These are phyloP conservation scores for Forsythia suspensa DNA, from an alignment of 257 asterid genomes.

Conservation along the genomic window DNA sequence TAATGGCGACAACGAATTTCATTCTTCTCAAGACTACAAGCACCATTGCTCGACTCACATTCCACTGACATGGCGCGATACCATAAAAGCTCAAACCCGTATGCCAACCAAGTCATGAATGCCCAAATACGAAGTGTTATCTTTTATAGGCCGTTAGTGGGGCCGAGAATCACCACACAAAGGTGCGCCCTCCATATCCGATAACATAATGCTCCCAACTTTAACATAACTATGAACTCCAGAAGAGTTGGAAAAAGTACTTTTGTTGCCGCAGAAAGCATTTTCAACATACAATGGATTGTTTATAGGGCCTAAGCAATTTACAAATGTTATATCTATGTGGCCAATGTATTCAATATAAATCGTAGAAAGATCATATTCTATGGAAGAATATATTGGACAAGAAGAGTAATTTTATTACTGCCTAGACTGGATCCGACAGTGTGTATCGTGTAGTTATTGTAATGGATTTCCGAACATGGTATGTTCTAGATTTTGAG, in stretches of 20 bases:
- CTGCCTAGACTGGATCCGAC: conserved; percentile 45
- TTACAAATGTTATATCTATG: conserved; percentile 25
- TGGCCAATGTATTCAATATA: conserved; percentile 13
- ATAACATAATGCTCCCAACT: conserved; percentile 9
- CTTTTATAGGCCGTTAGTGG: not conserved
- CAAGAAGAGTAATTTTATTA: conserved; percentile 28
- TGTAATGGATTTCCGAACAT: conserved; percentile 42
- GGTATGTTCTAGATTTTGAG: conserved; percentile 29
- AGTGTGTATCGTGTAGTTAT: conserved; percentile 41
- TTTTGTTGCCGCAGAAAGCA: conserved; percentile 37
- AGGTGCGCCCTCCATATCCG: conserved; percentile 48
- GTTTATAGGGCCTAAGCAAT: conserved; percentile 31
- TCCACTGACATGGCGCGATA: conserved; percentile 10
- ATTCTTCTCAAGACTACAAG: conserved; percentile 20
- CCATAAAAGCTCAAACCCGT: conserved; percentile 33
- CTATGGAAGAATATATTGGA: conserved; percentile 25
- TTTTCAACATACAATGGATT: conserved; percentile 36
- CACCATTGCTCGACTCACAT: conserved; percentile 1
- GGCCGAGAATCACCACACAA: conserved; percentile 24
- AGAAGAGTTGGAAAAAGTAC: conserved; percentile 24
- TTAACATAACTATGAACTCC: conserved; percentile 33
- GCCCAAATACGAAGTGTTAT: conserved; percentile 11
- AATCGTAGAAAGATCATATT: conserved; percentile 4
- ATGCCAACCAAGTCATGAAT: conserved; percentile 20
- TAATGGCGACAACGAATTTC: not conserved